Percentiles rank a stretch among this genome's conserved stretches.
Conservation (phyloP, 495 filamentous ascomycete species). For the Penicillium cosmopolitanum region DNA sequence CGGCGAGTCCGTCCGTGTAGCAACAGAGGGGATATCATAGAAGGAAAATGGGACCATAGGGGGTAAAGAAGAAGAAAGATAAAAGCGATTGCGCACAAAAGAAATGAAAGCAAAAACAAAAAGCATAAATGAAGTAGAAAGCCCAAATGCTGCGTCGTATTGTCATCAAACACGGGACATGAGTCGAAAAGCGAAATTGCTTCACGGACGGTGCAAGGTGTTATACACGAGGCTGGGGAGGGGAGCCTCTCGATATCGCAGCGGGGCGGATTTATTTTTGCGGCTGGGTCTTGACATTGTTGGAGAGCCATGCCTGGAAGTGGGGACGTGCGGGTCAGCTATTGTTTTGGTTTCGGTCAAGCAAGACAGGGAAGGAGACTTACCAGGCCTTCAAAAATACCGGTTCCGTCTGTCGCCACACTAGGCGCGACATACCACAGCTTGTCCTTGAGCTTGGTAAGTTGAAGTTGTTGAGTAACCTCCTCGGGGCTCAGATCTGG, state of each 20-base stretch:
- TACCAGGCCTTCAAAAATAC: slow-evolving; percentile 90
- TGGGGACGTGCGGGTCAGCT: slow-evolving; percentile 24
- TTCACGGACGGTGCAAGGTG: slow-evolving; percentile 38
- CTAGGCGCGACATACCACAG: slow-evolving; percentile 96
- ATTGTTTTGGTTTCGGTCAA: slow-evolving; percentile 16
- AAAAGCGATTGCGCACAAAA: slow-evolving; percentile 23
- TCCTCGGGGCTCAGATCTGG: slow-evolving; percentile 85
- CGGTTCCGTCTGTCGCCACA: slow-evolving; percentile 91
- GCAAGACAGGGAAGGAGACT: slow-evolving; percentile 29
- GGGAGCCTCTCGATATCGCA: slow-evolving; percentile 28
- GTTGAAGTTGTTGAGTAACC: slow-evolving; percentile 81
- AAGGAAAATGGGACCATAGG: slow-evolving; percentile 27
- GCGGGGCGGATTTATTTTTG: slow-evolving; percentile 43
- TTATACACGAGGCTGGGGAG: slow-evolving; percentile 44
- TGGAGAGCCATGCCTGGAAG: slow-evolving; percentile 80
- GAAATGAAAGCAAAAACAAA: slow-evolving; percentile 19
- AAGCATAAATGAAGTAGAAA: slow-evolving; percentile 28
- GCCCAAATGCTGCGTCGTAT: slow-evolving; percentile 51
- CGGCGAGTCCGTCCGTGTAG: slow-evolving; percentile 28
- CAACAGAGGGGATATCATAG: slow-evolving; percentile 43
- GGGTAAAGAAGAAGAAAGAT: slow-evolving; percentile 16
- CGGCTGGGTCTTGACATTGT: slow-evolving; percentile 83
- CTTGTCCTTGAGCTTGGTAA: slow-evolving; percentile 86
- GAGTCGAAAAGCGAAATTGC: slow-evolving; percentile 36
- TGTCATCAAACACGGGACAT: slow-evolving; percentile 51